Evolutionary conservation across 2,329 filamentous ascomycete genomes (phyloP).

Genomic region (Fusarium sp.): DNA sequence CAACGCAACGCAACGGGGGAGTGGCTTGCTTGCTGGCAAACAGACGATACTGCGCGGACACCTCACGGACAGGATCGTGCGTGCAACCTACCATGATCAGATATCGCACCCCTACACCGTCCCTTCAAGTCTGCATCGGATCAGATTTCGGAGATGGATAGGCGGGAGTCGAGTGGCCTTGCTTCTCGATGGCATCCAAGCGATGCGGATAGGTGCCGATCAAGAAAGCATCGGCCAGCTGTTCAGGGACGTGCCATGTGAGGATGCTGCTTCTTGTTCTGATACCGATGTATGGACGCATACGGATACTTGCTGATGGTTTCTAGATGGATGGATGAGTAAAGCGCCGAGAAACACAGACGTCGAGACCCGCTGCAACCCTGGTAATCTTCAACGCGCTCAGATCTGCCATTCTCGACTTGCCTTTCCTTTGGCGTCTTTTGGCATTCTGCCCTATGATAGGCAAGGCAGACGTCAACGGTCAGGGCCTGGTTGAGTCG

Average conservation of each 20-base stretch:
- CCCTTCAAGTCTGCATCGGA: constrained; percentile 2
- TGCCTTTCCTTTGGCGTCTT: constrained; percentile 18
- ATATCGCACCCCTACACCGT: constrained; percentile 16
- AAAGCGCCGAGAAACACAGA: neutral
- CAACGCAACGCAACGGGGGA: constrained; percentile 3
- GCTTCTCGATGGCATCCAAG: constrained; percentile 19
- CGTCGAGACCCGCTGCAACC: constrained; percentile 15
- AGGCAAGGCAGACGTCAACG: constrained; percentile 15
- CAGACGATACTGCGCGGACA: constrained; percentile 20
- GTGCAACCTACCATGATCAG: neutral
- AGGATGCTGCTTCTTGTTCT: neutral
- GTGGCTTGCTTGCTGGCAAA: constrained; percentile 22
- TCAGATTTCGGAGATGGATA: constrained; percentile 2
- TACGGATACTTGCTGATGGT: neutral
- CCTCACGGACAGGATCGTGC: constrained; percentile 10
- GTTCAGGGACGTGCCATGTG: constrained; percentile 25
- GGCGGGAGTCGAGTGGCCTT: constrained; percentile 14
- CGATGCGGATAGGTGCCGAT: constrained; percentile 37
- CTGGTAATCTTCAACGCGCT: constrained; percentile 20
- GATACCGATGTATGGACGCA: constrained; percentile 9
- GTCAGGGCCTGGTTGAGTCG: constrained; percentile 13
- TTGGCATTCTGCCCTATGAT: constrained; percentile 4
- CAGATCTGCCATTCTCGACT: constrained; percentile 24
- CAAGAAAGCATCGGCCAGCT: constrained; percentile 38
- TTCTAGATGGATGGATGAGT: neutral